These are phyloP conservation scores for Eruca vesicaria DNA, from an alignment of 441 rosid species.

Conservation along the genomic window DNA sequence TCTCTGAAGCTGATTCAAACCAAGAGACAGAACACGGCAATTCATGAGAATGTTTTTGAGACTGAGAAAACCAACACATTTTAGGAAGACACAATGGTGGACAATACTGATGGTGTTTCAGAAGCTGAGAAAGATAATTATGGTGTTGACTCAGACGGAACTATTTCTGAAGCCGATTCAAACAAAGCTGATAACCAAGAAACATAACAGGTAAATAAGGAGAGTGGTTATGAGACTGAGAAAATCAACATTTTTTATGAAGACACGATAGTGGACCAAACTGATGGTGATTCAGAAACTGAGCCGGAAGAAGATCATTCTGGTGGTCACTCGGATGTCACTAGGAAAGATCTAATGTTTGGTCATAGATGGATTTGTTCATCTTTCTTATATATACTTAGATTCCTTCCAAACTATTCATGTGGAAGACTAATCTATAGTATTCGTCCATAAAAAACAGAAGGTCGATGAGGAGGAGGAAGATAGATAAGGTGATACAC, in stretches of 20 bases:
- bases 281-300: neutral
- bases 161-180: slow-evolving; percentile 25
- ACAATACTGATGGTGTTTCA: slow-evolving; percentile 10
- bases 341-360: too few species aligned
- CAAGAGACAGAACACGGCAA: neutral
- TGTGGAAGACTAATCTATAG: too few species aligned
- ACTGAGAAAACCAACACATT: neutral
- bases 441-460: too few species aligned
- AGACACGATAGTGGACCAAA: neutral
- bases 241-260: neutral
- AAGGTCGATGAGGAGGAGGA: too few species aligned
- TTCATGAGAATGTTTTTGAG: too few species aligned
- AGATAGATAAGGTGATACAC: too few species aligned
- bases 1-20: slow-evolving; percentile 24
- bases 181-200: slow-evolving; percentile 21
- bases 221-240: neutral
- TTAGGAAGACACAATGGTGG: neutral
- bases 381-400: too few species aligned
- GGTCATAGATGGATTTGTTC: too few species aligned
- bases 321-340: slow-evolving; percentile 12
- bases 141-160: slow-evolving; percentile 16
- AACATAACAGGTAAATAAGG: neutral
- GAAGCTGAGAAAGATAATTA: slow-evolving; percentile 14
- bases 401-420: too few species aligned
- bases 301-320: neutral